Conservation (phyloP, 371 early-diverging fungal species). For the Mortierella sp. region DNA sequence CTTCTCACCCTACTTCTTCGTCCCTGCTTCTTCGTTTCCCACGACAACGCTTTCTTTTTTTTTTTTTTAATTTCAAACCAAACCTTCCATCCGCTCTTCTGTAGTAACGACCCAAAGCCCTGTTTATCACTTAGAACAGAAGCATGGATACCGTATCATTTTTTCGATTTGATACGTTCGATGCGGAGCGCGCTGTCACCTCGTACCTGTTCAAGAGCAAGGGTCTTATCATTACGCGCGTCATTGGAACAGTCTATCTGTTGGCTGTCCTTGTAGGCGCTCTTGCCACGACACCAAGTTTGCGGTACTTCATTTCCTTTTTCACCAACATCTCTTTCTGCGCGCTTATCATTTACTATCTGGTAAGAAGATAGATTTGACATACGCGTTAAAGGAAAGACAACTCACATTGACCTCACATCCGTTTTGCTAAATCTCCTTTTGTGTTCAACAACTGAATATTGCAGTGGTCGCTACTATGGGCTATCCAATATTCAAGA, state of each 20-base stretch:
- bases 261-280: conserved; percentile 23
- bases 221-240: conserved; percentile 12
- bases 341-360: conserved; percentile 16
- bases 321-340: conserved; percentile 22
- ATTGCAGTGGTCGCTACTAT: conserved; percentile 22
- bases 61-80: too few relatives aligned
- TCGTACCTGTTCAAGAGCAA: conserved; percentile 11
- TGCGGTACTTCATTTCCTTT: conserved; percentile 25
- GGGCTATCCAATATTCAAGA: conserved; percentile 23
- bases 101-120: too few relatives aligned
- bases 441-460: too few relatives aligned
- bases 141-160: neutral
- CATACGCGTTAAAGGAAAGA: neutral
- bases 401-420: neutral
- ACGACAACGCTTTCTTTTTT: too few relatives aligned
- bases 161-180: conserved; percentile 15
- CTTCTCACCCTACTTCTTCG: too few relatives aligned
- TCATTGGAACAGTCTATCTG: conserved; percentile 16
- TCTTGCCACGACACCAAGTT: conserved; percentile 15
- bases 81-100: too few relatives aligned
- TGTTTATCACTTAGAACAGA: too few relatives aligned
- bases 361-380: conserved; percentile 8
- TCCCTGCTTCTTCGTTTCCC: too few relatives aligned
- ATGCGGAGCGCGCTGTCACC: conserved; percentile 14
- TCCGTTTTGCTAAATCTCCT: neutral